Conservation (phyloP, 2,329 filamentous ascomycete species). For the Aureobasidium sp. region DNA sequence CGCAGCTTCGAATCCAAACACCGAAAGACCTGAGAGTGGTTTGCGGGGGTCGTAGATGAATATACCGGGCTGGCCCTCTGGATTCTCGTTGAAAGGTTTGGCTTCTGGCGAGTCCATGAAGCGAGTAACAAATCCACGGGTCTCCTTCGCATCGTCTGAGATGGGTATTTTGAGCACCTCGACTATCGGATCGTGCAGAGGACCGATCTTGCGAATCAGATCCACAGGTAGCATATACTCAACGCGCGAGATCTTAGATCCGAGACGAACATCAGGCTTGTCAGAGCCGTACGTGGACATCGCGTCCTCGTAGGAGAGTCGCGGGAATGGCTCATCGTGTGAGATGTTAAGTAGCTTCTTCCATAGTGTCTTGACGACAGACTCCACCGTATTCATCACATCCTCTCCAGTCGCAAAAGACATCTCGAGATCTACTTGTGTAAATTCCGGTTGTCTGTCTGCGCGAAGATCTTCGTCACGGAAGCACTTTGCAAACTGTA, state of each 20-base stretch:
- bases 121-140: conserved; percentile 54
- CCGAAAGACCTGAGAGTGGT: conserved; percentile 69
- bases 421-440: conserved; percentile 94
- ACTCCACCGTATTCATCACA: conserved; percentile 57
- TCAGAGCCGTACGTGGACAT: conserved; percentile 81
- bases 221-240: conserved; percentile 56
- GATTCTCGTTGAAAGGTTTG: conserved; percentile 57
- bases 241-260: conserved; percentile 53
- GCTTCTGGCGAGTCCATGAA: conserved; percentile 64
- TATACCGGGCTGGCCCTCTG: conserved; percentile 71
- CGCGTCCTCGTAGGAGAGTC: conserved; percentile 65
- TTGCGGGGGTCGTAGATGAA: conserved; percentile 67
- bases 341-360: conserved; percentile 39
- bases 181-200: conserved; percentile 60
- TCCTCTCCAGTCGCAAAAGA: conserved; percentile 67
- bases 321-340: conserved; percentile 44
- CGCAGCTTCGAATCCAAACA: conserved; percentile 67
- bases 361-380: conserved; percentile 52
- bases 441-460: conserved; percentile 94
- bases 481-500: conserved; percentile 91
- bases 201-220: conserved; percentile 69
- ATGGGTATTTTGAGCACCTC: conserved; percentile 67
- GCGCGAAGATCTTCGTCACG: conserved; percentile 89
- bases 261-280: conserved; percentile 82
- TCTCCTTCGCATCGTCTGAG: conserved; percentile 45